Base-by-base conservation (phyloP, 2,329 filamentous ascomycete genomes). In the Tolypocladium tropicale region DNA sequence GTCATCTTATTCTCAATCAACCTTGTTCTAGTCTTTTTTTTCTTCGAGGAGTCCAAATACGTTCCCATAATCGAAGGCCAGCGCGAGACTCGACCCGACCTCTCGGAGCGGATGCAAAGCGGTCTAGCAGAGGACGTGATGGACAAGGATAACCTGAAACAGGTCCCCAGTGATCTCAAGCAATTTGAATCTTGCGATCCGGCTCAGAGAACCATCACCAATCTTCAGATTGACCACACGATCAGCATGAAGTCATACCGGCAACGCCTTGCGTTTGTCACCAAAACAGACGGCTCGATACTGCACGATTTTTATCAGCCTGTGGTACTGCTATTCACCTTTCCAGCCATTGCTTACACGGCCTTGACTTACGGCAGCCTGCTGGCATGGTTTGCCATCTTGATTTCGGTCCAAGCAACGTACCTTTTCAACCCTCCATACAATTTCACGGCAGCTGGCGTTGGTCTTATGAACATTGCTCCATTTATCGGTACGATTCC, bases 361-460 rank as follows among this genome's bases (percentile, higher is more conserved):
- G 72, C 67, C 0, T 43, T 76, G 2, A 72, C 73, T 21, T 76
- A 74, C 55, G 73, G 72, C 3, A 66, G 65, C 0, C 62, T 70
- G 0, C 65, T 75, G 2, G 67, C 68, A 4, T 72, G 68, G 68
- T 64, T 75, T 5, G 69, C 72, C 0, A 39, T 61, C 10, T n/a
- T 61, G 18, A 52, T 52, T 7, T 58, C 56, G 3, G 41, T 64
- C 2, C 56, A 59, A 16, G 55, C 58, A 1, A 58, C 57, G 0
- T 60, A 59, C 34, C 59, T 74, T 4, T 59, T 71, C 14, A 56
- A 67, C 0, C 68, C 69, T 0, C 67, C 67, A 0, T 69, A 67
- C 59, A 65, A 63, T 52, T 69, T 69, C 28, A 51, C 59, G 1
- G 57, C 67, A 1, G 53, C 52, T 0, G 59, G 60, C 0, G 53